Conservation (phyloP, 2,329 filamentous ascomycete genomes). For the Clarireedia homoeocarpa region DNA sequence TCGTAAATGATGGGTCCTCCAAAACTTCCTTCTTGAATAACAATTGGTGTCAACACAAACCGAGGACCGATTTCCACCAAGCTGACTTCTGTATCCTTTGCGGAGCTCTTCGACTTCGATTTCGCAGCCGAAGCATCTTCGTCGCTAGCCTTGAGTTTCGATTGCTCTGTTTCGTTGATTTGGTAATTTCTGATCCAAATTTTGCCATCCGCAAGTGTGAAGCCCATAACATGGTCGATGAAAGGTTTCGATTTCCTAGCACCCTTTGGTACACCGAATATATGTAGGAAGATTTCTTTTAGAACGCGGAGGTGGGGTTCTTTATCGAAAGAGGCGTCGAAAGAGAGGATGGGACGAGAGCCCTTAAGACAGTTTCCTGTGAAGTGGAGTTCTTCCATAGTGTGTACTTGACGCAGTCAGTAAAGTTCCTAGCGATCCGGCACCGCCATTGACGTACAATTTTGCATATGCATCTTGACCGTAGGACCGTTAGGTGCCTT, state of each 20-base stretch:
- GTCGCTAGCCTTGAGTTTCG: slow-evolving; percentile 34
- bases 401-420: slow-evolving; percentile 57
- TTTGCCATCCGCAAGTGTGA: slow-evolving; percentile 85
- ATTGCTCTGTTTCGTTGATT: slow-evolving; percentile 72
- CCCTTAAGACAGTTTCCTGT: slow-evolving; percentile 96
- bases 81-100: slow-evolving; percentile 65
- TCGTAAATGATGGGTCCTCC: slow-evolving; percentile 96
- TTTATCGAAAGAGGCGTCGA: slow-evolving; percentile 79
- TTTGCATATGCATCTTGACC: slow-evolving; percentile 67
- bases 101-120: slow-evolving; percentile 34
- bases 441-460: slow-evolving; percentile 40
- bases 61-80: slow-evolving; percentile 91
- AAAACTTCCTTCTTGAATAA: slow-evolving; percentile 91
- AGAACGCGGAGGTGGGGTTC: slow-evolving; percentile 74
- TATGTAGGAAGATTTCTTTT: slow-evolving; percentile 83
- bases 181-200: slow-evolving; percentile 97
- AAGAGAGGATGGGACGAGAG: slow-evolving; percentile 81
- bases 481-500: slow-evolving; percentile 66
- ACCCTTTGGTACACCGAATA: slow-evolving; percentile 85
- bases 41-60: slow-evolving; percentile 87
- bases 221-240: slow-evolving; percentile 88
- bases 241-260: slow-evolving; percentile 92
- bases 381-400: slow-evolving; percentile 95
- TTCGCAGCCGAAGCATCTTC: slow-evolving; percentile 32
- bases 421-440: background rate